These are phyloP conservation scores for Vaccinium darrowii DNA, from an alignment of 148 eudicot genomes.

Conservation along the genomic window DNA sequence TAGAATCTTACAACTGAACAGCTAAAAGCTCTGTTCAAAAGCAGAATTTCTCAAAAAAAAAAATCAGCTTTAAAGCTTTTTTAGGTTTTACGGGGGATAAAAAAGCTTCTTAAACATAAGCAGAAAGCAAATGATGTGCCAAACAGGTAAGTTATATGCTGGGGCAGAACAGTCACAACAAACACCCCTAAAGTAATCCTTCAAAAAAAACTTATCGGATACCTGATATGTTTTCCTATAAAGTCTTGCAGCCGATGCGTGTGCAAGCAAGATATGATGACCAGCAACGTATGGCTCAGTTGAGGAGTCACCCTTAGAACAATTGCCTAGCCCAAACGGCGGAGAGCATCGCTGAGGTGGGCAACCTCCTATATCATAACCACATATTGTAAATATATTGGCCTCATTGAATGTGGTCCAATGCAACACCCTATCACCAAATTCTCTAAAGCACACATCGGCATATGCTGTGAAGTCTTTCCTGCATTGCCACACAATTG, in stretches of 20 bases:
- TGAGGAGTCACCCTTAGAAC: slow-evolving; percentile 46
- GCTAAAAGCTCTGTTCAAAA: neutral
- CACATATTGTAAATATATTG: slow-evolving; percentile 35
- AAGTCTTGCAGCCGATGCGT: slow-evolving; percentile 49
- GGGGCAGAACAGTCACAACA: neutral
- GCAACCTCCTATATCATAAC: slow-evolving; percentile 28
- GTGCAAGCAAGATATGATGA: slow-evolving; percentile 57
- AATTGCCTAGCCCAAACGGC: slow-evolving; percentile 25
- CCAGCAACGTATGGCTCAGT: slow-evolving; percentile 49
- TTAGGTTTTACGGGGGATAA: neutral
- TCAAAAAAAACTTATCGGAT: neutral
- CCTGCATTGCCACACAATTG: slow-evolving; percentile 33
- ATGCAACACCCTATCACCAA: slow-evolving; percentile 57
- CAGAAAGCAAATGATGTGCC: neutral
- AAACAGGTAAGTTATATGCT: neutral
- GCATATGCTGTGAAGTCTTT: slow-evolving; percentile 58
- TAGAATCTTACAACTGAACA: neutral
- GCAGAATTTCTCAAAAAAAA: no score
- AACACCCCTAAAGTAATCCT: neutral
- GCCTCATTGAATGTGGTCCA: slow-evolving; percentile 64
- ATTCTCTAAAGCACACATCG: slow-evolving; percentile 68
- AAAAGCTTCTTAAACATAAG: neutral
- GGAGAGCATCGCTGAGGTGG: slow-evolving; percentile 51
- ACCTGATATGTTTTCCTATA: slow-evolving; percentile 55
- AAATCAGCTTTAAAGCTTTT: neutral